Evolutionary conservation across 306 rosid species (phyloP), one percentile per base, ranked within the genome.

Genomic region (Ormosia semicastrata): DNA sequence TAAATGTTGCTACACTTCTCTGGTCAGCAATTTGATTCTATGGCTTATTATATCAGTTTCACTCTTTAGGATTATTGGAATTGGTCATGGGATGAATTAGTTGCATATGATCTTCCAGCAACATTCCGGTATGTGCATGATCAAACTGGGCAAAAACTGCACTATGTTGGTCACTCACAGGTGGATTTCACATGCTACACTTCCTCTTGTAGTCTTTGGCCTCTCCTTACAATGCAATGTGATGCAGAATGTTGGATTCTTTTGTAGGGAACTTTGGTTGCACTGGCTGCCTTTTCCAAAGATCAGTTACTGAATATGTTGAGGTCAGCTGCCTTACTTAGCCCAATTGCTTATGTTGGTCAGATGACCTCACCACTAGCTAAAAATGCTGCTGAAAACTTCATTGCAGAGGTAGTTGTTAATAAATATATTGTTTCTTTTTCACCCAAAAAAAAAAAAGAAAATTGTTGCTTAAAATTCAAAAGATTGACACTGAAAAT

Each of bases 51-150:
- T 74, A 33, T 40, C 5, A 79, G 34, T 60, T 66, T 39, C 6
- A 29, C 11, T 43, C 24, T 74, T 67, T 67, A 84, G 87, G 89
- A 74, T 75, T 95, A 89, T 49, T 95, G 97, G 99, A 70, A 95
- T 66, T 95, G 97, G 99, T 89, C 99, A 68, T 95, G 99, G 99
- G 98, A 95, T 93, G 98, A 93, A 86, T 81, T 95, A 52, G 98
- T 92, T 7, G 91, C 98, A 57, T 87, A 89, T 84, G 99, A 95
- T 86, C 91, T 95, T 72, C 95, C 99, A 15, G 93, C 96, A 24
- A 92, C 94, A 53, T 70, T 93, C 77, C 83, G 87, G 75, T 88
- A 95, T 85, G 98, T 95, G 73, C 88, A 82, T 77, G 76, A 87
- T 88, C 90, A 87, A 85, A 80, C 99, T 39, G 88, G 94, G 67